A percentile compares a stretch with the other conserved stretches of the same genome.
Evolutionary conservation across 345 rosid species (phyloP).

Genomic region (Hevea brasiliensis): DNA sequence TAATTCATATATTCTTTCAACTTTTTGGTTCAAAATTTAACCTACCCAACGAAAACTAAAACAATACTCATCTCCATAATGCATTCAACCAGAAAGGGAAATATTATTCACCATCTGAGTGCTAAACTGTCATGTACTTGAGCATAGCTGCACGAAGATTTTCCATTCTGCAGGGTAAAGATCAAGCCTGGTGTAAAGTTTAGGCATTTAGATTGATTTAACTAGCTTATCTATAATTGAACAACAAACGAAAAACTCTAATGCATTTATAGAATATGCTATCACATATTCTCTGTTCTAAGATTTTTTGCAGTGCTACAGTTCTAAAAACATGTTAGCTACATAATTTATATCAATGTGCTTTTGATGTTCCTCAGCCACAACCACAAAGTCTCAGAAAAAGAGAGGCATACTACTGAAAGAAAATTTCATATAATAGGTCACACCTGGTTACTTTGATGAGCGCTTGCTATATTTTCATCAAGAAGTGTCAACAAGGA

Average conservation of each 20-base stretch:
- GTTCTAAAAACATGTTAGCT: not conserved
- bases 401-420: not conserved
- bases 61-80: no score
- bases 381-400: not conserved
- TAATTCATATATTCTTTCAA: no score
- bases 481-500: slow-evolving; percentile 84
- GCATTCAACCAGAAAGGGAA: no score
- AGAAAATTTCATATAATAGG: not conserved
- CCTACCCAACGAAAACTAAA: no score
- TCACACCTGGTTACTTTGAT: slow-evolving; percentile 66
- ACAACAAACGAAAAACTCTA: not conserved
- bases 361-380: not conserved
- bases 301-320: not conserved
- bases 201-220: not conserved
- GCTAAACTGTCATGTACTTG: slow-evolving; percentile 72
- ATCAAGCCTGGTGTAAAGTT: not conserved
- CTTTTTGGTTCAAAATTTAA: not conserved
- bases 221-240: not conserved
- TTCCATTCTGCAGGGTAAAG: slow-evolving; percentile 61
- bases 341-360: not conserved
- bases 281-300: not conserved
- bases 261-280: not conserved
- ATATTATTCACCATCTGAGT: not conserved
- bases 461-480: slow-evolving; percentile 87
- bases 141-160: slow-evolving; percentile 68